Percentiles rank a stretch among this genome's conserved stretches.
These are phyloP conservation scores for Cyamopsis tetragonoloba DNA, from an alignment of 306 rosid species.

Conservation along the genomic window DNA sequence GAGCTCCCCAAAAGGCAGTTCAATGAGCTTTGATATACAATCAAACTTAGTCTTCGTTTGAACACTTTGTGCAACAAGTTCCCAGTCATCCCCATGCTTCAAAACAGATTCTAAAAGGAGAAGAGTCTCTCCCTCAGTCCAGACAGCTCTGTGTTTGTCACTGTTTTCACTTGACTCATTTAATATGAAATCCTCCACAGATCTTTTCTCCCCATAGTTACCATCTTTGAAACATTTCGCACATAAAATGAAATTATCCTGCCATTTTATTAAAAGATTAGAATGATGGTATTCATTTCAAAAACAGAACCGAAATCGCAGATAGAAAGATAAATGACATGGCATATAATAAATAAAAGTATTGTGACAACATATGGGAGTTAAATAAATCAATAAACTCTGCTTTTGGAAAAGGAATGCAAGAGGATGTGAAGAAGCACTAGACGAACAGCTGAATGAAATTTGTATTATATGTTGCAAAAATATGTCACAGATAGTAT, in stretches of 20 bases:
- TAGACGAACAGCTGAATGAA: background rate
- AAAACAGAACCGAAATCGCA: background rate
- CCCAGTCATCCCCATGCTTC: constrained; percentile 98
- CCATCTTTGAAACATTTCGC: constrained; percentile 61
- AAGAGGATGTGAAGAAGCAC: background rate
- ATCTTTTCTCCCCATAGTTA: constrained; percentile 66
- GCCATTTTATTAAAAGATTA: constrained; percentile 24
- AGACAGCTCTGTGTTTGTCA: constrained; percentile 37
- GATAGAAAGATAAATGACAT: background rate
- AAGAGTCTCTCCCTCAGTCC: constrained; percentile 90
- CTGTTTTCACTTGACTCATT: constrained; percentile 42
- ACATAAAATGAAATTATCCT: constrained; percentile 66
- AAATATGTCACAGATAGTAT: background rate
- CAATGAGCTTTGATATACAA: constrained; percentile 76
- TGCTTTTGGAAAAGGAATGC: background rate
- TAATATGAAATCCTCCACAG: constrained; percentile 53
- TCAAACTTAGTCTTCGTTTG: constrained; percentile 74
- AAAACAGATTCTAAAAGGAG: constrained; percentile 86
- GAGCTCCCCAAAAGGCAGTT: constrained; percentile 85
- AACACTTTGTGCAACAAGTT: constrained; percentile 72
- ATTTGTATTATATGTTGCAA: background rate
- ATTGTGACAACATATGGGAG: too few species aligned
- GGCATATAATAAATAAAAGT: background rate
- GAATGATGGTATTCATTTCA: constrained; percentile 1
- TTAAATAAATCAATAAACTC: background rate